A percentile compares a stretch with the other conserved stretches of the same genome.
Evolutionary conservation across 257 asterid species (phyloP).

Genomic region (Nicotiana obtusifolia): DNA sequence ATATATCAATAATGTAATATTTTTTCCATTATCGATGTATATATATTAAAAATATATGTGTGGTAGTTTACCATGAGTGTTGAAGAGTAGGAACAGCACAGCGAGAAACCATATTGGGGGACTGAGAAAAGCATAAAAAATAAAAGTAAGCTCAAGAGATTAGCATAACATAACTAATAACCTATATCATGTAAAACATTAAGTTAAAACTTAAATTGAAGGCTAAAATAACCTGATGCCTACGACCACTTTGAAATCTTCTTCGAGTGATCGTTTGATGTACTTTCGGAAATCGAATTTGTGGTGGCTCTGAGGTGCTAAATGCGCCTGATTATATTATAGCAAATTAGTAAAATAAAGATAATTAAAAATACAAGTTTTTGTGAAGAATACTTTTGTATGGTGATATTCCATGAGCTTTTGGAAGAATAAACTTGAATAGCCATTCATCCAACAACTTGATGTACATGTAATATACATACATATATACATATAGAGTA

Average conservation of each 20-base stretch:
- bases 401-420: too few relatives aligned
- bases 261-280: constrained; percentile 82
- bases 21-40: too few relatives aligned
- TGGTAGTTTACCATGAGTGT: constrained; percentile 68
- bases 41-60: too few relatives aligned
- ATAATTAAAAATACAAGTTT: neutral
- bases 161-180: neutral
- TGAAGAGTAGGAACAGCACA: constrained; percentile 77
- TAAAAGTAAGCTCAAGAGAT: neutral
- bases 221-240: constrained; percentile 63
- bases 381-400: too few relatives aligned
- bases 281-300: constrained; percentile 71
- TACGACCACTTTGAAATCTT: constrained; percentile 92
- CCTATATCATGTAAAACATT: neutral
- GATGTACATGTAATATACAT: too few relatives aligned
- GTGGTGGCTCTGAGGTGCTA: constrained; percentile 79
- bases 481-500: too few relatives aligned
- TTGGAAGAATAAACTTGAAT: too few relatives aligned
- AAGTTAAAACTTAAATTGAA: neutral
- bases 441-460: too few relatives aligned
- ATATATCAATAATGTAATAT: too few relatives aligned
- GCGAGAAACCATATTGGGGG: constrained; percentile 88
- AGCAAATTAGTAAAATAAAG: neutral
- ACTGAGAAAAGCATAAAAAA: constrained; percentile 32
- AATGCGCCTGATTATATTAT: constrained; percentile 60